Percentiles rank a stretch among this genome's conserved stretches.
These are phyloP conservation scores for Leucosporidium yakuticum DNA, from an alignment of 768 basidiomycete species.

Conservation along the genomic window DNA sequence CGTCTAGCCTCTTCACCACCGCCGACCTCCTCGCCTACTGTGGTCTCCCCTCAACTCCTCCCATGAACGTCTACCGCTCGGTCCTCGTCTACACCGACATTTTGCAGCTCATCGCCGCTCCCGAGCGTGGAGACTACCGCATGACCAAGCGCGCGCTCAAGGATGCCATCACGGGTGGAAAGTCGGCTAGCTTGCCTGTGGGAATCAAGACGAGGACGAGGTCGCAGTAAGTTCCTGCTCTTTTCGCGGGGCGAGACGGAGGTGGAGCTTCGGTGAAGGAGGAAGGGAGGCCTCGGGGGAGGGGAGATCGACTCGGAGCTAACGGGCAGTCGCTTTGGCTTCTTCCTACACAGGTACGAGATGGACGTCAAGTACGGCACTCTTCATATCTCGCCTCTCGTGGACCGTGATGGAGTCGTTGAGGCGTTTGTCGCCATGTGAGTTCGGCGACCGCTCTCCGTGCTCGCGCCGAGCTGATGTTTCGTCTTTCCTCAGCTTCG, in stretches of 20 bases:
- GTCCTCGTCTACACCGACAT: not conserved
- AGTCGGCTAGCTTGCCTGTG: not conserved
- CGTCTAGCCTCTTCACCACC: not conserved
- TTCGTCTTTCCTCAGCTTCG: too few relatives aligned
- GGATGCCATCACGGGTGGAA: not conserved
- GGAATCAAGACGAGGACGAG: not conserved
- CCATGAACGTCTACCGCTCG: not conserved
- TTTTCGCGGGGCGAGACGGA: not conserved
- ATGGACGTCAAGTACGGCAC: not conserved
- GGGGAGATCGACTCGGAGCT: not conserved
- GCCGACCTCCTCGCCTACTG: not conserved
- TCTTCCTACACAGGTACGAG: not conserved
- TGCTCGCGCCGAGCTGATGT: too few relatives aligned
- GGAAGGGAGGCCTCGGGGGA: not conserved
- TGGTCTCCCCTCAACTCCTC: not conserved
- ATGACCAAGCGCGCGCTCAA: not conserved
- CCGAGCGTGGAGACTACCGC: not conserved
- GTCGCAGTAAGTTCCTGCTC: not conserved
- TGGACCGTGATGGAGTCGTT: not conserved
- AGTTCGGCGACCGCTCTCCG: too few relatives aligned
- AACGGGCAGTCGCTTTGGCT: not conserved
- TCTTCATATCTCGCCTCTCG: not conserved
- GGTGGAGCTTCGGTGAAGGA: not conserved
- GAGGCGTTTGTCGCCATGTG: constrained; percentile 1
- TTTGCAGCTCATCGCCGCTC: not conserved